Evolutionary conservation across 2,329 filamentous ascomycete species (phyloP), one percentile per base, ranked within the genome.

Genomic region (Byssothecium circinans): DNA sequence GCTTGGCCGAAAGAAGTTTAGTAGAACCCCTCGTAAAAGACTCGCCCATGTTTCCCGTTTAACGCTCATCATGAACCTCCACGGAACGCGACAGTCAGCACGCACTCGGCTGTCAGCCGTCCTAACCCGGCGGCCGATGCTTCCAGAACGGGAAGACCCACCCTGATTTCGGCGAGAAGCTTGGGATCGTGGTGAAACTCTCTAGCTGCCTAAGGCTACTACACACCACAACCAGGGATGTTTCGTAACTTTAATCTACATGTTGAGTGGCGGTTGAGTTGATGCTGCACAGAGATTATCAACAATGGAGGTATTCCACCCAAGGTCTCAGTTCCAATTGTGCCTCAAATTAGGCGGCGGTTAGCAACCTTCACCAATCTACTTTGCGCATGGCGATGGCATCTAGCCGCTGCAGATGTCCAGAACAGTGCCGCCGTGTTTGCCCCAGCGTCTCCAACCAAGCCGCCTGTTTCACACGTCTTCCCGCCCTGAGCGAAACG

Each of bases 211-310:
- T 38, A 27, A 43, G 30, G 6, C 23, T 25, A 25, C 34, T 42
- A 33, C 43, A 30, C 49, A 17, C 40, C 32, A 18, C 25, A 58
- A 62, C 58, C 61, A 62, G 56, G 50, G 35, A 34, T 44, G n/a
- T 52, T 39, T 47, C 40, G 32, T 35, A 49, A 25, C 42, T 46
- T 59, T 62, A 63, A 67, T 67, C 49, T 60, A 58, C 44, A 46
- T 27, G 42, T 44, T 43, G 45, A 40, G 42, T 50, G 59, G 64
- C 63, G 58, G 49, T 51, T 57, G 45, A 14, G 36, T 49, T 45
- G 47, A 50, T 43, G 48, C 49, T 47, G 43, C 45, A 54, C 40
- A 54, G 48, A 56, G 40, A 57, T 54, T 57, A 49, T 47, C 44
- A 36, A 50, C 44, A 47, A 23, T 39, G 48, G 54, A 43, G 50